Evolutionary conservation across 768 basidiomycete species (phyloP), one percentile per base, ranked within the genome.

Genomic region (Termitomyces sp.): DNA sequence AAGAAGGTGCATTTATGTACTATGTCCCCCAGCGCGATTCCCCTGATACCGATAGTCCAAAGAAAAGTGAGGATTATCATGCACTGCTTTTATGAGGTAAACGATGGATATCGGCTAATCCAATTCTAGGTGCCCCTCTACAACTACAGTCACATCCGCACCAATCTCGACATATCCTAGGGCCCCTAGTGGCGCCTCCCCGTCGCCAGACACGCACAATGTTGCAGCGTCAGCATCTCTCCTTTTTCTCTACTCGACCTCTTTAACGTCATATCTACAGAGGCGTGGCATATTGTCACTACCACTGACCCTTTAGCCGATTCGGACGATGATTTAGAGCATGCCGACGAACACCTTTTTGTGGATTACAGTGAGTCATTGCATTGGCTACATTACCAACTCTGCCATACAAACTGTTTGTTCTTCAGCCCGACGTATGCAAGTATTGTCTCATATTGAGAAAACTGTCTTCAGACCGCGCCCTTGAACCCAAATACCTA

Each of bases 271-370:
- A 26, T 51, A 60, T 46, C 55, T 57, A 22, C 37, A 92, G 90
- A 91, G 57, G 88, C 89, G 7, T 91, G 88, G 88, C 83, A 87
- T 64, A 72, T 82, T 33, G 79, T 85, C 30, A 78, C 78, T 39
- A 82, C 79, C 27, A 77, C 78, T 36, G 88, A 91, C 66, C 86
- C 89, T 16, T 73, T 91, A 16, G 74, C 72, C 13, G 88, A 89
- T 72, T 90, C 89, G 13, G 89, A 91, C 62, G 87, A 87, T 39
- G 90, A 92, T 65, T 70, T 63, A 33, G 64, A 65, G 30, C 52
- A 77, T 55, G 74, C 78, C 55, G 87, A 90, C 58, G 84, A 88
- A 56, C 75, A 88, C 62, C 75, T 81, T 46, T 79, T 82, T 43
- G 67, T 78, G 49, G 89, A 92, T 63, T 90, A 90, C 65, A 76